These are phyloP conservation scores for Pestalotiopsis sp. DNA, from an alignment of 2,329 filamentous ascomycete genomes.

Conservation along the genomic window DNA sequence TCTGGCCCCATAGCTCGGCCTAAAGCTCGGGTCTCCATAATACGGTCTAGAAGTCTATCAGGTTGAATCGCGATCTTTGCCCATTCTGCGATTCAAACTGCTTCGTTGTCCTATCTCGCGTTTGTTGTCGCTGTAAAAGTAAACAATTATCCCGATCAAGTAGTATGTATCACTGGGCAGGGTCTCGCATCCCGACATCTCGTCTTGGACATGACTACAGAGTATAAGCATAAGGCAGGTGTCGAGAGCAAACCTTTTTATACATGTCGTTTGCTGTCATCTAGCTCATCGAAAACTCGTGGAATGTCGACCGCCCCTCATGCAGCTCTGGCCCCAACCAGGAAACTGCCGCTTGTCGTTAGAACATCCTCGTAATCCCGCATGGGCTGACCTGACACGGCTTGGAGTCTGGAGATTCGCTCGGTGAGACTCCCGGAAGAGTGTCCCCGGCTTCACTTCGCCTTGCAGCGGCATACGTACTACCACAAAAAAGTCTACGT, in stretches of 20 bases:
- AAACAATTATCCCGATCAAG: neutral
- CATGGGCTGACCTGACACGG: neutral
- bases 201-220: neutral
- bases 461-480: neutral
- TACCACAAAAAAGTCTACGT: too few relatives aligned
- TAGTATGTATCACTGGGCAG: neutral
- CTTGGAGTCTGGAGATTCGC: neutral
- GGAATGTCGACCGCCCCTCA: neutral
- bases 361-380: neutral
- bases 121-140: neutral
- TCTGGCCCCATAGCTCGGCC: constrained; percentile 1
- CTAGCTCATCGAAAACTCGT: neutral
- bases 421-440: neutral
- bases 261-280: neutral
- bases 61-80: neutral
- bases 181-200: neutral
- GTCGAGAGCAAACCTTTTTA: neutral
- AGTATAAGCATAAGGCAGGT: neutral
- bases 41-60: neutral
- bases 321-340: neutral
- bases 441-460: neutral
- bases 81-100: neutral
- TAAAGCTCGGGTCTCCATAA: neutral
- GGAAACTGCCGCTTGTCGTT: neutral
- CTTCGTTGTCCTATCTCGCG: neutral